Evolutionary conservation across 345 rosid genomes (phyloP).

Genomic region (Brassica incana): DNA sequence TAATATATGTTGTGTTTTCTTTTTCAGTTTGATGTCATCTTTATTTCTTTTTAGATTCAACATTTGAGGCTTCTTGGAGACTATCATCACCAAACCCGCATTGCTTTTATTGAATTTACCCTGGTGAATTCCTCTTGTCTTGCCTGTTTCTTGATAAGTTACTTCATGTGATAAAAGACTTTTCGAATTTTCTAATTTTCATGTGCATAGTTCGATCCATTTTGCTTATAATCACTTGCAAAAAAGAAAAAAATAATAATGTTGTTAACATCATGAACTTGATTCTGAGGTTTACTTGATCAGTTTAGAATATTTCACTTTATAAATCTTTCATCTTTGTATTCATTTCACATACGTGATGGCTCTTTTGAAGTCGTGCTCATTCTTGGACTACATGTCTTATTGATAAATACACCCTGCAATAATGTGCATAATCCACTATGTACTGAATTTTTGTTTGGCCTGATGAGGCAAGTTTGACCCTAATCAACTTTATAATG

Average conservation of each 20-base stretch:
- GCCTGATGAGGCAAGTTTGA: conserved; percentile 12
- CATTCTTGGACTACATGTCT: neutral
- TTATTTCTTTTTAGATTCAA: conserved; percentile 50
- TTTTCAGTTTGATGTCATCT: neutral
- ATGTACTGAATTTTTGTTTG: conserved; percentile 1
- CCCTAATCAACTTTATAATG: neutral
- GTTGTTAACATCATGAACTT: neutral
- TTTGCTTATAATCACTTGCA: neutral
- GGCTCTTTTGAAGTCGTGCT: neutral
- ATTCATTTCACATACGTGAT: neutral
- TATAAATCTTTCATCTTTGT: neutral
- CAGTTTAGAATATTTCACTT: neutral
- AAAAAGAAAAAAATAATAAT: neutral
- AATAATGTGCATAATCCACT: neutral
- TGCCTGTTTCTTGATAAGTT: neutral
- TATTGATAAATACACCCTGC: neutral
- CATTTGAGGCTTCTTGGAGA: conserved; percentile 80
- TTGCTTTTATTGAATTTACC: conserved; percentile 83
- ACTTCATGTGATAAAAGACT: neutral
- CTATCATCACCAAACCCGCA: conserved; percentile 72
- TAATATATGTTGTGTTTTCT: neutral
- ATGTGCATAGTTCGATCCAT: neutral
- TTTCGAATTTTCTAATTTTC: neutral
- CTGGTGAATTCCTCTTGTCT: conserved; percentile 46
- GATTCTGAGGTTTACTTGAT: neutral